Evolutionary conservation across 2,329 filamentous ascomycete genomes (phyloP).

Genomic region (Cercospora brassicicola): DNA sequence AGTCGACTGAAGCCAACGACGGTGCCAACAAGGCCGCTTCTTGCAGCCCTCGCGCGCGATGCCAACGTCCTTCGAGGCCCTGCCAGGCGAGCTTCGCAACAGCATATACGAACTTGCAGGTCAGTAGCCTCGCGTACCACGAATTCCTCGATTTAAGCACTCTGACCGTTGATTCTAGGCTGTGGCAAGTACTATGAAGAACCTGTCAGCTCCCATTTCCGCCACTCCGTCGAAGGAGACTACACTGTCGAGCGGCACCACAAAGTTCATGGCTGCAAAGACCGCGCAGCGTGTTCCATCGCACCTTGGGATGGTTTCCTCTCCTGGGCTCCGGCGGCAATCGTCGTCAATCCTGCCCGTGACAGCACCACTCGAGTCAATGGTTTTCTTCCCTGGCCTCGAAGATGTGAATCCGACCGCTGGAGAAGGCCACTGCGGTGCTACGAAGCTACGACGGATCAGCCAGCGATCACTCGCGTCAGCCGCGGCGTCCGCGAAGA

Average conservation of each 20-base stretch:
- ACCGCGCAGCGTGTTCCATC: background rate
- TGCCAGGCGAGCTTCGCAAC: background rate
- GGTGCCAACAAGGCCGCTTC: background rate
- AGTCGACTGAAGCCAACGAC: background rate
- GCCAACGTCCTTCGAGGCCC: background rate
- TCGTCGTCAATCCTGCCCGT: background rate
- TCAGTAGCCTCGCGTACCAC: background rate
- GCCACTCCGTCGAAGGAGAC: background rate
- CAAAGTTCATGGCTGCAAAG: background rate
- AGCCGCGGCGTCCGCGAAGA: constrained; percentile 15
- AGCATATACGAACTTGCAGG: background rate
- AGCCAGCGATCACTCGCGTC: constrained; percentile 12
- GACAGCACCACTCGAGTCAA: background rate
- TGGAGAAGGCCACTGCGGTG: background rate
- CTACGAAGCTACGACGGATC: background rate
- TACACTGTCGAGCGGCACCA: background rate
- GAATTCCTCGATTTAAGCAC: background rate
- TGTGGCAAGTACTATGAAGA: background rate
- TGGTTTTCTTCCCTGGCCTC: background rate
- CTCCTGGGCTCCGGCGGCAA: background rate
- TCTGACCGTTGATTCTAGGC: background rate
- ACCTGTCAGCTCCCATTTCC: background rate
- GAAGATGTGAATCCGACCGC: background rate
- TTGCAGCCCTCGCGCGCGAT: background rate
- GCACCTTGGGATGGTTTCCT: background rate